These are phyloP conservation scores for Sporothrix curviconia DNA, from an alignment of 2,329 filamentous ascomycete species.

Conservation along the genomic window DNA sequence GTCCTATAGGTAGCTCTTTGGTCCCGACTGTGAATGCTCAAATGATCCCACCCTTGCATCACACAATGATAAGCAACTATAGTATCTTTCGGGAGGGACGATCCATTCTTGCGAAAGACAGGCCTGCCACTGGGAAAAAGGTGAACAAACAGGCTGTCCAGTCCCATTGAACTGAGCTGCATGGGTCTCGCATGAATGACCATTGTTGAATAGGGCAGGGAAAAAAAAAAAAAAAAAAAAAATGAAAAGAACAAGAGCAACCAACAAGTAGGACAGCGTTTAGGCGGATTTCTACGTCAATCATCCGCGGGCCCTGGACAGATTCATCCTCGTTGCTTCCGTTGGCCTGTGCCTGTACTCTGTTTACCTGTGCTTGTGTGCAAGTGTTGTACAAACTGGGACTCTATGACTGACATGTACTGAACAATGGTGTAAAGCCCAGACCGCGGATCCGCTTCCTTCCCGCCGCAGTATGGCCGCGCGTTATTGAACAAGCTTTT, in stretches of 20 bases:
- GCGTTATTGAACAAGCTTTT: too few relatives aligned
- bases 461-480: background rate
- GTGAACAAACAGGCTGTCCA: background rate
- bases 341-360: background rate
- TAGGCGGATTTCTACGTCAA: background rate
- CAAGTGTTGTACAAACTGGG: too few relatives aligned
- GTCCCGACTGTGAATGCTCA: too few relatives aligned
- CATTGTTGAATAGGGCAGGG: too few relatives aligned
- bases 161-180: too few relatives aligned
- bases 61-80: background rate
- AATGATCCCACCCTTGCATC: background rate
- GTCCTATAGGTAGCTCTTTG: too few relatives aligned
- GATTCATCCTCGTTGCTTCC: background rate
- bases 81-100: background rate
- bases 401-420: background rate
- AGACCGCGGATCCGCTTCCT: background rate
- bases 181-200: too few relatives aligned
- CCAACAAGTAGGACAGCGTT: too few relatives aligned
- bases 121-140: background rate
- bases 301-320: background rate
- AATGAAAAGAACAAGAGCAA: too few relatives aligned
- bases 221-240: background rate
- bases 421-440: background rate
- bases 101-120: slow-evolving; percentile 1
- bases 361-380: background rate